Base-by-base conservation (phyloP, 2,329 filamentous ascomycete genomes). In the Neoscytalidium dimidiatum region DNA sequence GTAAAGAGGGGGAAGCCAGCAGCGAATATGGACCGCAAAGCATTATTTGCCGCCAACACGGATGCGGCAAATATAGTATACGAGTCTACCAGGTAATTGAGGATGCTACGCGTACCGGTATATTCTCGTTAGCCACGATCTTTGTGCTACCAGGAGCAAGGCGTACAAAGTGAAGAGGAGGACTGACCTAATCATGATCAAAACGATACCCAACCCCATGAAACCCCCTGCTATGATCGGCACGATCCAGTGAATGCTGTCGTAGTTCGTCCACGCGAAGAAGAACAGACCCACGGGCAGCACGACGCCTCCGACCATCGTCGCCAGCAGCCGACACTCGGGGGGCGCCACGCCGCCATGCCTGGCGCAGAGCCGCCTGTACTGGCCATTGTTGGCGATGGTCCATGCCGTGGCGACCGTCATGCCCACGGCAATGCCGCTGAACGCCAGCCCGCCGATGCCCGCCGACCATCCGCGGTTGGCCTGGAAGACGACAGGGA, bases 1-100 rank as follows among this genome's bases (percentile, higher is more conserved):
- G 90, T 87, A 74, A 95, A 95, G 1, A 95, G 84, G 0, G 92
- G 92, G 81, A 96, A 95, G 1, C 84, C 88, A 2, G 91, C 90
- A 68, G 91, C 92, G 67, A 89, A 90, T 8, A 93, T 81, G 0
- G 90, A 94, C 69, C 92, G 88, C 44, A 96, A 79, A 72, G 96
- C 90, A 0, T 91, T 91, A 77, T 94, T 92, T 53, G 90, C 90
- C 2, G 91, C 91, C 9, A 94, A 80, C 0, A 89, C 90, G 0
- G 88, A 91, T 0, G 91, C 91, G 0, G 92, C 91, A 68, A 89
- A 94, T 70, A 94, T 90, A 61, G 89, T 88, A 75, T 92, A 84
- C 0, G 75, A 74, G 61, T 79, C 76, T 64, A 78, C 77, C 51
- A 84, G 60, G 72, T 76, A 80, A 70, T 79, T 77, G 72, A 78